A percentile compares a stretch with the other conserved stretches of the same genome.
Conservation (phyloP, 805 yeast species). For the Blastobotrys americana region DNA sequence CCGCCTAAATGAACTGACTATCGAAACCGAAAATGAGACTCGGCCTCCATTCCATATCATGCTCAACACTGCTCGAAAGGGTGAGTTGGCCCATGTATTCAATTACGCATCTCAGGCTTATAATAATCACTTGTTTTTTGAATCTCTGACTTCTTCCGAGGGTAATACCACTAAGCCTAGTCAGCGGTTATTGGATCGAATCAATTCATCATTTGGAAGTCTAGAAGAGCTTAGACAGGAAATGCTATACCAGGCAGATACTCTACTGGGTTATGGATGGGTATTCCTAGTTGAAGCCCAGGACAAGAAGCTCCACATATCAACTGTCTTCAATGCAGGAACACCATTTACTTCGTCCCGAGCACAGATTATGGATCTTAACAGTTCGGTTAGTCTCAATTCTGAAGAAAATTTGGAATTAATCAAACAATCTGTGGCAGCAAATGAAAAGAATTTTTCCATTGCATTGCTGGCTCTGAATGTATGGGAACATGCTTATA, state of each 20-base stretch:
- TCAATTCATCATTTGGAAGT: slow-evolving; percentile 64
- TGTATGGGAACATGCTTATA: slow-evolving; percentile 86
- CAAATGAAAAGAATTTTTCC: slow-evolving; percentile 24
- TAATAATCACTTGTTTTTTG: slow-evolving; percentile 84
- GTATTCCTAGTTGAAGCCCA: slow-evolving; percentile 76
- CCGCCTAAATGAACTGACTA: slow-evolving; percentile 56
- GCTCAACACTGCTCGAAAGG: slow-evolving; percentile 54
- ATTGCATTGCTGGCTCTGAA: slow-evolving; percentile 72
- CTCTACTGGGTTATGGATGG: slow-evolving; percentile 81
- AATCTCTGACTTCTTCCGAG: slow-evolving; percentile 40
- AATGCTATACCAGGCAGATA: slow-evolving; percentile 57
- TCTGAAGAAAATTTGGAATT: slow-evolving; percentile 42
- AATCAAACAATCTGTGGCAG: slow-evolving; percentile 35
- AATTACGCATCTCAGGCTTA: slow-evolving; percentile 87
- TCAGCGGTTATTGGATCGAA: slow-evolving; percentile 32
- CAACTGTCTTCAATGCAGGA: slow-evolving; percentile 87
- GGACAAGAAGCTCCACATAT: slow-evolving; percentile 46
- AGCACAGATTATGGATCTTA: slow-evolving; percentile 68
- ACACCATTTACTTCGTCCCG: slow-evolving; percentile 57
- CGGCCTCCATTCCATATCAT: slow-evolving; percentile 64
- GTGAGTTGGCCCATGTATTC: slow-evolving; percentile 62
- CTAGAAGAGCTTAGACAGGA: slow-evolving; percentile 66
- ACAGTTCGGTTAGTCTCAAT: slow-evolving; percentile 51
- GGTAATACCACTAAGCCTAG: slow-evolving; percentile 28
- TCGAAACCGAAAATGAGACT: slow-evolving; percentile 74